A percentile compares a stretch with the other conserved stretches of the same genome.
phyloP scores from a whole-genome alignment of 805 yeast species.

The Wickerhamiella sergipiensis region DNA sequence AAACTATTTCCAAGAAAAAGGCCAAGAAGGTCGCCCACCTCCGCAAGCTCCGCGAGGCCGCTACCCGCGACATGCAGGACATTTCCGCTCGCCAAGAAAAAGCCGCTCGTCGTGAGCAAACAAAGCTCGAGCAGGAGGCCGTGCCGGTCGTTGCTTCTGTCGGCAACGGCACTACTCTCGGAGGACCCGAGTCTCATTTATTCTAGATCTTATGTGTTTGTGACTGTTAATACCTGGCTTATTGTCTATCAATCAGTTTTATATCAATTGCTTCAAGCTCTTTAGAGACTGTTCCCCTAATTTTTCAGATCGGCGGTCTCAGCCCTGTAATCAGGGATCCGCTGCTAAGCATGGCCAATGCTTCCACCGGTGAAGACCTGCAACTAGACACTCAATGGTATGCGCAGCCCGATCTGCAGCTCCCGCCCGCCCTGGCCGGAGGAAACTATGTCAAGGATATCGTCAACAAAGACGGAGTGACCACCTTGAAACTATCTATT shows the following conservation, averaged over 20 bases:
- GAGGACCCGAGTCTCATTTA: constrained; percentile 16
- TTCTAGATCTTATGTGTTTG: constrained; percentile 10
- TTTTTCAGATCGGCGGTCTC: no score
- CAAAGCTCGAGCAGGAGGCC: constrained; percentile 3
- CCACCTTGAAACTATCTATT: constrained; percentile 17
- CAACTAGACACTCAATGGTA: constrained; percentile 19
- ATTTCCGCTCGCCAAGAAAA: constrained; percentile 14
- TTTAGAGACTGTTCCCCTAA: no score
- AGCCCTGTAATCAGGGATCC: not conserved
- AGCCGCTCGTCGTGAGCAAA: constrained; percentile 10
- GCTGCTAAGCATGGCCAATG: not conserved
- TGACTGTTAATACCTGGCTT: no score
- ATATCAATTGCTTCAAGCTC: no score
- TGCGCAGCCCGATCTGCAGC: constrained; percentile 5
- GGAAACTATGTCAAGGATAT: constrained; percentile 14
- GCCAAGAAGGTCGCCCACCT: constrained; percentile 16
- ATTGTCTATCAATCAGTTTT: no score
- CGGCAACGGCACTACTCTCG: constrained; percentile 16
- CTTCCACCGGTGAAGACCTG: constrained; percentile 9
- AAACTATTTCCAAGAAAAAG: constrained; percentile 14
- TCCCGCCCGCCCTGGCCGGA: constrained; percentile 14
- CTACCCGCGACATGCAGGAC: constrained; percentile 2
- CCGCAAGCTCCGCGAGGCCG: constrained; percentile 5
- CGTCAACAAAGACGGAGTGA: constrained; percentile 10
- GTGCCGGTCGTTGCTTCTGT: not conserved